These are phyloP conservation scores for Hymenoscyphus scutula DNA, from an alignment of 2,329 filamentous ascomycete genomes.

Conservation along the genomic window DNA sequence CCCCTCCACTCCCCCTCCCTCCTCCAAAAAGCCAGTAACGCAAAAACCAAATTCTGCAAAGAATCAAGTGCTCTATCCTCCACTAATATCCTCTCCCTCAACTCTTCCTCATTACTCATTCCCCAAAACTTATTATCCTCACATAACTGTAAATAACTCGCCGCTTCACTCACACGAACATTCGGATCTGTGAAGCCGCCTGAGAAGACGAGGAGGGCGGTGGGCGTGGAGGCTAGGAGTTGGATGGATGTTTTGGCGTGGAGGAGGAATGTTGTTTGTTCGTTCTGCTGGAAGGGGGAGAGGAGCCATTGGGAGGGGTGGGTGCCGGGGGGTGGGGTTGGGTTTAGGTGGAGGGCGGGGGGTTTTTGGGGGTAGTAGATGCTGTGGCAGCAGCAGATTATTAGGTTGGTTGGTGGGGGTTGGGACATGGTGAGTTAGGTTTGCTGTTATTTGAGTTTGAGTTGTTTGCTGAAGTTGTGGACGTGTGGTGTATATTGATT, in stretches of 20 bases:
- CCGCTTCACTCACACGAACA: conserved; percentile 57
- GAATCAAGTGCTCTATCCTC: conserved; percentile 80
- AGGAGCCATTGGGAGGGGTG: conserved; percentile 67
- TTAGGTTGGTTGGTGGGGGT: conserved; percentile 48
- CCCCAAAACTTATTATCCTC: conserved; percentile 47
- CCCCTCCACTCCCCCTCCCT: conserved; percentile 50
- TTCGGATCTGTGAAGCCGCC: conserved; percentile 51
- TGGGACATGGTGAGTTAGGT: not conserved
- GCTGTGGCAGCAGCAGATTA: conserved; percentile 82
- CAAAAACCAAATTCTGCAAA: conserved; percentile 80
- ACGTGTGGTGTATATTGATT: no score
- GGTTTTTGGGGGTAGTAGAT: conserved; percentile 54
- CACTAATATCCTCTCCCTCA: conserved; percentile 43
- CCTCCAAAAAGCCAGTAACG: conserved; percentile 45
- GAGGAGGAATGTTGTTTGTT: conserved; percentile 74
- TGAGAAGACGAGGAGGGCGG: conserved; percentile 28
- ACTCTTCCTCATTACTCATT: conserved; percentile 18
- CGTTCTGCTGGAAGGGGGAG: conserved; percentile 72
- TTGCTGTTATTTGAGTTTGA: no score
- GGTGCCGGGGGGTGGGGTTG: conserved; percentile 44
- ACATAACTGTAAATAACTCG: conserved; percentile 57
- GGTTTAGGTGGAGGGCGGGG: conserved; percentile 36
- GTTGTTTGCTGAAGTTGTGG: no score
- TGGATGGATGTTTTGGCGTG: conserved; percentile 68
- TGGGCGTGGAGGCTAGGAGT: conserved; percentile 45